Conservation (phyloP, 2,329 filamentous ascomycete species). For the Neofusicoccum sp. region DNA sequence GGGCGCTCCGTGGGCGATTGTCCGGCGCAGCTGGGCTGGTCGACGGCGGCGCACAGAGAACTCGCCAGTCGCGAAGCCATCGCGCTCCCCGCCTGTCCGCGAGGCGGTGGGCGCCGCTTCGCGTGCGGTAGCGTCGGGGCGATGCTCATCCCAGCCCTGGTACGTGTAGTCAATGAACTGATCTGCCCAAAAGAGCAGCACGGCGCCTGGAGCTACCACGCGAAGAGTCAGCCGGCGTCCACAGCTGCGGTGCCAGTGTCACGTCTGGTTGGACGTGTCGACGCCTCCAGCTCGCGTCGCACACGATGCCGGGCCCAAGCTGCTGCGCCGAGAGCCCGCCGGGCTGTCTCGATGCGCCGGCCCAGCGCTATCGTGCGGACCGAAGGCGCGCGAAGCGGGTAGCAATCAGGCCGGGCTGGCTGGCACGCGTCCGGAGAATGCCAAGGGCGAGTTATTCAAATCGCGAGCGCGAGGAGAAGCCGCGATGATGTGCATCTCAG, state of each 20-base stretch:
- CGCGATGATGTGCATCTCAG: constrained; percentile 12
- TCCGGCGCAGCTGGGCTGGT: background rate
- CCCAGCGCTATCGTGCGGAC: background rate
- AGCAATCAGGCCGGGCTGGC: background rate
- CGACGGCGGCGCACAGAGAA: background rate
- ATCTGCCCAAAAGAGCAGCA: constrained; percentile 8
- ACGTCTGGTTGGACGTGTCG: constrained; percentile 12
- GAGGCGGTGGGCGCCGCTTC: background rate
- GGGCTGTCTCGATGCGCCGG: background rate
- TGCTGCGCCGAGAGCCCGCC: background rate
- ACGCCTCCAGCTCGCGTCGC: background rate
- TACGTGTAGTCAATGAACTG: background rate
- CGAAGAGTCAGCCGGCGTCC: background rate
- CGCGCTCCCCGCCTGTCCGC: background rate
- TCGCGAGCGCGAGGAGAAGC: background rate
- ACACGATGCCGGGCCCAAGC: constrained; percentile 6
- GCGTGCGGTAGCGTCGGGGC: constrained; percentile 8
- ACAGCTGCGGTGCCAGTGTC: background rate
- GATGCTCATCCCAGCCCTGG: constrained; percentile 6
- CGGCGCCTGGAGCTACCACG: background rate
- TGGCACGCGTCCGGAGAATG: background rate
- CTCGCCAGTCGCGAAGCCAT: background rate
- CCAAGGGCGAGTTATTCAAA: background rate
- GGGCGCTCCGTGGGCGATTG: background rate
- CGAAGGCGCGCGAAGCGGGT: background rate